These are phyloP conservation scores for Penicillium egyptiacum DNA, from an alignment of 495 filamentous ascomycete genomes.

Conservation along the genomic window DNA sequence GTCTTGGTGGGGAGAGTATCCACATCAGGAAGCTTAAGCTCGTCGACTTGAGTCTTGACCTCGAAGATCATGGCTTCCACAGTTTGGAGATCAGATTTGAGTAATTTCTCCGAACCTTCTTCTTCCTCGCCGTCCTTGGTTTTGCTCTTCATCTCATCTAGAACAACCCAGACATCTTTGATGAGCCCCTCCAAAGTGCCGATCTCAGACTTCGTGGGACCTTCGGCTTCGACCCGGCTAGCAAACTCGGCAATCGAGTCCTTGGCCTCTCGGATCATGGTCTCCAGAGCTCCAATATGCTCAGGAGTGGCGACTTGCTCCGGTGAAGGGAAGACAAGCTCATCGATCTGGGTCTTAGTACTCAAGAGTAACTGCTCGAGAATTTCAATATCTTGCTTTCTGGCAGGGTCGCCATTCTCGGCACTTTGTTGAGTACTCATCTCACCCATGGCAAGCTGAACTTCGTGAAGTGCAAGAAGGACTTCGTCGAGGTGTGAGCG, in stretches of 20 bases:
- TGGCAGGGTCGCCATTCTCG: slow-evolving; percentile 45
- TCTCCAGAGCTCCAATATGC: slow-evolving; percentile 72
- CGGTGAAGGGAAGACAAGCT: slow-evolving; percentile 62
- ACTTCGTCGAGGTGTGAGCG: slow-evolving; percentile 63
- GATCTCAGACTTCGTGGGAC: slow-evolving; percentile 75
- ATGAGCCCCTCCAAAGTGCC: slow-evolving; percentile 70
- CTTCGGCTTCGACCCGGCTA: slow-evolving; percentile 56
- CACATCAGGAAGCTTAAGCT: slow-evolving; percentile 65
- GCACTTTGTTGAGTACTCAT: slow-evolving; percentile 34
- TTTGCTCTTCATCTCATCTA: slow-evolving; percentile 75
- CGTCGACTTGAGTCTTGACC: slow-evolving; percentile 71
- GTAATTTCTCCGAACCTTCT: slow-evolving; percentile 63
- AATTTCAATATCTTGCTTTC: slow-evolving; percentile 77
- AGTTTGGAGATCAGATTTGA: slow-evolving; percentile 75
- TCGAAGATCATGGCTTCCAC: slow-evolving; percentile 77
- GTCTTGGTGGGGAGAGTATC: slow-evolving; percentile 61
- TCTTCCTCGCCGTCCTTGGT: slow-evolving; percentile 49
- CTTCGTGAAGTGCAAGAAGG: slow-evolving; percentile 54
- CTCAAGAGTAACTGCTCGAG: slow-evolving; percentile 85
- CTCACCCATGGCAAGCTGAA: slow-evolving; percentile 56
- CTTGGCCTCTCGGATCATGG: slow-evolving; percentile 66
- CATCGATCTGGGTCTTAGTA: slow-evolving; percentile 79
- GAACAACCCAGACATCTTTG: slow-evolving; percentile 66
- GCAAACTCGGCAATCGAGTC: slow-evolving; percentile 63
- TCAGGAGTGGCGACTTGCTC: slow-evolving; percentile 67